Evolutionary conservation across 2,329 filamentous ascomycete genomes (phyloP), one percentile per base, ranked within the genome.

Genomic region (Zymoseptoria tritici): DNA sequence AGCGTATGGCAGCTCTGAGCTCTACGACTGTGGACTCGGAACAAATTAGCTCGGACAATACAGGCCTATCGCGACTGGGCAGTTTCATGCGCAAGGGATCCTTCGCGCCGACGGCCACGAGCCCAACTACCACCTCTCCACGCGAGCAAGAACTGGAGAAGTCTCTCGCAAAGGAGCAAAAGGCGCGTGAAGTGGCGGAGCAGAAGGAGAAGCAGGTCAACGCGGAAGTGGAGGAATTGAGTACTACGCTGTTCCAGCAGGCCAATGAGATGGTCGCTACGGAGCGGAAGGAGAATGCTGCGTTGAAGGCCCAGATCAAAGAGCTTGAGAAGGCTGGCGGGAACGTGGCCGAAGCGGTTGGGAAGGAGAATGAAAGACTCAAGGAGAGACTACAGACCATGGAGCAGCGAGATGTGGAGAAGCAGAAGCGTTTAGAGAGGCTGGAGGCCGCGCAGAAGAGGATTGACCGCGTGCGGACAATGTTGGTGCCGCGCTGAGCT

Each of bases 251-350:
- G 57, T 94, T 94, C 72, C 85, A 89, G 76, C 86, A 92, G 77
- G 90, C 90, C 56, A 94, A 94, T 72, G 85, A 91, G 75, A 94
- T 94, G 90, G 90, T 94, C 20, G 89, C 90, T 2, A 79, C 82
- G 19, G 90, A 94, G 78, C 79, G 90, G 51, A 81, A 84, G 59
- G 87, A 87, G 49, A 78, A 88, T 59, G 88, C 88, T 3, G 83
- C 81, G 68, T 79, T 94, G 36, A 87, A 91, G 76, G 85, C 88
- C 70, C 77, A 87, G 49, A 83, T 94, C 6, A 82, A 79, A 58
- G 79, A 85, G 68, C 75, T 94, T 21, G 89, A 92, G 76, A 83
- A 86, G 70, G 76, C 86, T 36, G 83, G 91, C 4, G 82, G 78
- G 60, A 57, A 58, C 16, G 79, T 85, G 69, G 75, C 91, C 13